A percentile compares a stretch with the other conserved stretches of the same genome.
phyloP scores from a whole-genome alignment of 1,284 basidiomycete genomes.

The Cryptococcus sp. region DNA sequence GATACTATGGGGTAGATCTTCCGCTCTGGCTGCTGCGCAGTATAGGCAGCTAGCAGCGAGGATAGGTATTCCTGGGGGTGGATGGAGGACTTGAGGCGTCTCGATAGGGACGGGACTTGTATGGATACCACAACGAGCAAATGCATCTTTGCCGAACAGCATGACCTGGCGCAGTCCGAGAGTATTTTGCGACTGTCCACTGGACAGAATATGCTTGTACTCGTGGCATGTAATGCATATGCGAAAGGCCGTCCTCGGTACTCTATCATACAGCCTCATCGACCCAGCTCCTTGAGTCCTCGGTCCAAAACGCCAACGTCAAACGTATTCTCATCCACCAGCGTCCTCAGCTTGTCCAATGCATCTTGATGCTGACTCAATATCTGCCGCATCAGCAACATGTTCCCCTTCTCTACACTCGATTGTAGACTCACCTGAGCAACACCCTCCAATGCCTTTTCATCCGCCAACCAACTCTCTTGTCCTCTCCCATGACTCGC shows the following conservation, averaged over 20 bases:
- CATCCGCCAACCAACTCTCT: slow-evolving; percentile 74
- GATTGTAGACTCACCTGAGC: slow-evolving; percentile 54
- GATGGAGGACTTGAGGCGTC: slow-evolving; percentile 24
- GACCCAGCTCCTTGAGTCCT: slow-evolving; percentile 15
- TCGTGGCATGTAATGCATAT: too few species aligned
- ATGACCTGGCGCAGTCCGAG: too few species aligned
- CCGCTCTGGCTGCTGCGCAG: slow-evolving; percentile 62
- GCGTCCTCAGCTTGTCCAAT: slow-evolving; percentile 68
- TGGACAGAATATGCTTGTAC: too few species aligned
- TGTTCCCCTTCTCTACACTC: neutral
- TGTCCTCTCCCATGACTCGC: slow-evolving; percentile 31
- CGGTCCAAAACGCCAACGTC: slow-evolving; percentile 61
- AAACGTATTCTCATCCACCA: slow-evolving; percentile 61
- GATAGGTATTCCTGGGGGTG: slow-evolving; percentile 51
- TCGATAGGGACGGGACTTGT: neutral
- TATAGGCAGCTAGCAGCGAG: slow-evolving; percentile 74
- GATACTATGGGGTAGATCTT: slow-evolving; percentile 62
- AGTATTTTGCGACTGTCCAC: too few species aligned
- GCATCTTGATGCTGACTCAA: slow-evolving; percentile 73
- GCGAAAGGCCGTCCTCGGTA: too few species aligned
- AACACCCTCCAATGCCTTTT: slow-evolving; percentile 70
- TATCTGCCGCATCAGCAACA: slow-evolving; percentile 52
- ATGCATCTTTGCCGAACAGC: too few species aligned
- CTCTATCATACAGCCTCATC: too few species aligned
- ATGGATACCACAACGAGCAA: neutral